Conservation (phyloP, 2,329 filamentous ascomycete species). For the Lasiodiplodia gonubiensis region DNA sequence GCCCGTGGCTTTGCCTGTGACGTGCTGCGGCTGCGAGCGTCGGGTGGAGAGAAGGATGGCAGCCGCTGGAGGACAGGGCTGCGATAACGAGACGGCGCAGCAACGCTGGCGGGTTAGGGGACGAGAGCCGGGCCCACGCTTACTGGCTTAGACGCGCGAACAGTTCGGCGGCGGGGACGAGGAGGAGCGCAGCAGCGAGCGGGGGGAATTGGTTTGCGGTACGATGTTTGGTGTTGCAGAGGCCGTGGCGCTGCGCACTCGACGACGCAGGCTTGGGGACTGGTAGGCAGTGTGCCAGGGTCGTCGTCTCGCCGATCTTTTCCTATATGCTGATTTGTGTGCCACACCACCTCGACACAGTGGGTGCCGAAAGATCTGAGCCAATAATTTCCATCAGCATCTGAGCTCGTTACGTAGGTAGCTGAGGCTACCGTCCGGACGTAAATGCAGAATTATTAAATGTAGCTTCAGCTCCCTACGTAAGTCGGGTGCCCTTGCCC, state of each 20-base stretch:
- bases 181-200: slow-evolving; percentile 1
- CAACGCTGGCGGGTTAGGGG: slow-evolving; percentile 15
- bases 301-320: slow-evolving; percentile 18
- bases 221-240: slow-evolving; percentile 7
- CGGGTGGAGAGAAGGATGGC: slow-evolving; percentile 11
- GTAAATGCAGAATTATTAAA: too few species aligned
- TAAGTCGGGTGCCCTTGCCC: too few species aligned
- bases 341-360: not conserved
- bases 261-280: slow-evolving; percentile 17
- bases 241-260: slow-evolving; percentile 20
- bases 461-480: too few species aligned
- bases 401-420: too few species aligned
- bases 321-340: slow-evolving; percentile 13
- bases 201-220: slow-evolving; percentile 15
- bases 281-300: slow-evolving; percentile 1
- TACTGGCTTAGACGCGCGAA: slow-evolving; percentile 7
- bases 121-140: slow-evolving; percentile 9
- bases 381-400: too few species aligned
- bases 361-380: too few species aligned
- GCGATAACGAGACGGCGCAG: slow-evolving; percentile 26
- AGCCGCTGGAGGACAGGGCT: slow-evolving; percentile 22
- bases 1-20: slow-evolving; percentile 26
- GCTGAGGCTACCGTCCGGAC: too few species aligned
- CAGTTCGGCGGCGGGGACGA: not conserved
- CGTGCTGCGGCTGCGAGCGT: slow-evolving; percentile 16